Percentiles rank a stretch among this genome's conserved stretches.
phyloP scores from a whole-genome alignment of 225 moss, liverwort and hornwort genomes.

The Pseudoscleropodium purum region DNA sequence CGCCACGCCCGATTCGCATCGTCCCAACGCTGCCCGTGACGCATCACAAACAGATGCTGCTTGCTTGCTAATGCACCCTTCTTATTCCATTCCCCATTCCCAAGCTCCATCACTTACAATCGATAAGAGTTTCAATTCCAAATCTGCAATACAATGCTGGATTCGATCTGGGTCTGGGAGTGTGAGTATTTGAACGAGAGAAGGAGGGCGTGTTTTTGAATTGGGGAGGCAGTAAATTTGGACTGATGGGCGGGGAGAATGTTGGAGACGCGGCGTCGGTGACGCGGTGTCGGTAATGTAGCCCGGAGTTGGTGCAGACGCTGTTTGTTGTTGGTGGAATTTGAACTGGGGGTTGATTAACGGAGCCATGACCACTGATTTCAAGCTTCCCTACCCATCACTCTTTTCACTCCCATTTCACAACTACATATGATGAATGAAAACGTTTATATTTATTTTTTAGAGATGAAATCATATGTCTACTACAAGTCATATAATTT shows the following conservation, averaged over 20 bases:
- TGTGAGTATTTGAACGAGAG: no score
- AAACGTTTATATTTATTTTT: background rate
- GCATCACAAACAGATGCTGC: conserved; percentile 59
- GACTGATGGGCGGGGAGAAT: background rate
- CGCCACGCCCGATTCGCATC: conserved; percentile 34
- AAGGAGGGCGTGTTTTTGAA: background rate
- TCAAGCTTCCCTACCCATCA: no score
- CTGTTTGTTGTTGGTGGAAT: background rate
- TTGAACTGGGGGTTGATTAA: background rate
- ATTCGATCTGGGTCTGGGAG: background rate
- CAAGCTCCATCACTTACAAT: background rate
- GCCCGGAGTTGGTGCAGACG: background rate
- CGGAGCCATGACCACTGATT: no score
- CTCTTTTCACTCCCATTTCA: no score
- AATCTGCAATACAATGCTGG: background rate
- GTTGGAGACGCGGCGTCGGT: background rate
- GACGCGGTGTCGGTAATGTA: background rate
- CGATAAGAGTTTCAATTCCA: background rate
- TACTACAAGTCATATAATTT: background rate
- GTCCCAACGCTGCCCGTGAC: conserved; percentile 60
- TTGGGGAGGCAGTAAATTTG: background rate
- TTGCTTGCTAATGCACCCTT: background rate
- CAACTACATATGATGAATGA: no score
- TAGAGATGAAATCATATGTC: background rate
- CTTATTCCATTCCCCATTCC: background rate